A percentile compares a stretch with the other conserved stretches of the same genome.
These are phyloP conservation scores for Kalmanozyma brasiliensis DNA, from an alignment of 1,284 basidiomycete genomes.

Conservation along the genomic window DNA sequence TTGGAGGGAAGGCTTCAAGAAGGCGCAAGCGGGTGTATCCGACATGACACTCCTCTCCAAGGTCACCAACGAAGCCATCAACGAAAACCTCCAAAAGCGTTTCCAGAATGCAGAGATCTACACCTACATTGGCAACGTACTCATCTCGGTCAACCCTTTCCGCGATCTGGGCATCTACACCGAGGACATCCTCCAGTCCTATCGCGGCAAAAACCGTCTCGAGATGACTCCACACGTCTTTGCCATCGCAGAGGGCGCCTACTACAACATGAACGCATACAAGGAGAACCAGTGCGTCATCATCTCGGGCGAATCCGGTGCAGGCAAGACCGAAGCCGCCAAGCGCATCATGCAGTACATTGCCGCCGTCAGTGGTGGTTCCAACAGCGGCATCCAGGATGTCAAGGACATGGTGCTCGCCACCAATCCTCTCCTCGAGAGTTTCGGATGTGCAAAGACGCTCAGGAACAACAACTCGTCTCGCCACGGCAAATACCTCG, in stretches of 20 bases:
- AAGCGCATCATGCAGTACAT: constrained; percentile 98
- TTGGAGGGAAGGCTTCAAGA: constrained; percentile 68
- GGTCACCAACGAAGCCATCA: constrained; percentile 97
- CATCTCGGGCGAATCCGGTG: constrained; percentile 91
- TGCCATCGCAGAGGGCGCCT: constrained; percentile 93
- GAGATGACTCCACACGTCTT: constrained; percentile 99
- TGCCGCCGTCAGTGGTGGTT: constrained; percentile 90
- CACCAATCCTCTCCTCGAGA: constrained; percentile 96
- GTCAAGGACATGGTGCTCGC: constrained; percentile 99
- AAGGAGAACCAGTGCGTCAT: constrained; percentile 99
- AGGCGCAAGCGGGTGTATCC: constrained; percentile 81
- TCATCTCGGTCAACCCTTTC: constrained; percentile 99
- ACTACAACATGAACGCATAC: constrained; percentile 99
- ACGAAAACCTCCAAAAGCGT: constrained; percentile 94
- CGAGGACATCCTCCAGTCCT: constrained; percentile 83
- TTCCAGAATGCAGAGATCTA: constrained; percentile 98
- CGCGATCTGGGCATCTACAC: constrained; percentile 90
- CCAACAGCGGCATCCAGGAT: constrained; percentile 78
- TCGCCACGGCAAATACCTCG: constrained; percentile 98
- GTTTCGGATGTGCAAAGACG: constrained; percentile 99
- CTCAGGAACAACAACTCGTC: constrained; percentile 98
- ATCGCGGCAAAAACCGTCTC: constrained; percentile 96
- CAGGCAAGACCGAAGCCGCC: constrained; percentile 66
- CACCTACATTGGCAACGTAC: constrained; percentile 96
- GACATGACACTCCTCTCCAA: constrained; percentile 98